These are phyloP conservation scores for Beta lomatogona DNA, from an alignment of 179 eudicot species.

Conservation along the genomic window DNA sequence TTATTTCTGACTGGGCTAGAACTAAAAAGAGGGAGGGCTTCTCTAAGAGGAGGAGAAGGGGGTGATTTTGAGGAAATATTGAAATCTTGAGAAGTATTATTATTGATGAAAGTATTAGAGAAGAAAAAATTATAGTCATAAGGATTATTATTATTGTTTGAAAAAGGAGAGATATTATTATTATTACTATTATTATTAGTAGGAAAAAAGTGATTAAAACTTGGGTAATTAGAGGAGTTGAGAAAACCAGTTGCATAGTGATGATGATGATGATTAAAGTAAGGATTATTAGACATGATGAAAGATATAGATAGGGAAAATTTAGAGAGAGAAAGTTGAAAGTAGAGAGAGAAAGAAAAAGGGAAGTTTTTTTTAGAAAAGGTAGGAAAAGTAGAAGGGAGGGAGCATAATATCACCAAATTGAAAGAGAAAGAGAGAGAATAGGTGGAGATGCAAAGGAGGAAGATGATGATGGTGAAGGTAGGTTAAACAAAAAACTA, in stretches of 20 bases:
- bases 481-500: conserved; percentile 36
- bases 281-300: conserved; percentile 43
- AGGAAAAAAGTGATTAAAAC: conserved; percentile 34
- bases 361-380: conserved; percentile 16
- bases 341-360: not conserved
- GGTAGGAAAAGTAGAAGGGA: conserved; percentile 32
- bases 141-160: not conserved
- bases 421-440: not conserved
- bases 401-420: conserved; percentile 37
- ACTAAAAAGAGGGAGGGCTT: conserved; percentile 76
- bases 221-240: conserved; percentile 37
- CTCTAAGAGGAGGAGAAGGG: conserved; percentile 68
- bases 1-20: conserved; percentile 56
- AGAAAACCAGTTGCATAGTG: conserved; percentile 30
- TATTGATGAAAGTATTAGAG: conserved; percentile 4
- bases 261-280: conserved; percentile 43
- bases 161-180: not conserved
- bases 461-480: conserved; percentile 26
- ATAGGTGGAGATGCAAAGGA: conserved; percentile 22
- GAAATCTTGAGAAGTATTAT: not conserved
- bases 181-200: not conserved
- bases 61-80: conserved; percentile 19
- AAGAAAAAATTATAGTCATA: conserved; percentile 13
- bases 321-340: conserved; percentile 12
- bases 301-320: conserved; percentile 11